Percentiles rank a stretch among this genome's conserved stretches.
These are phyloP conservation scores for Suhomyces sp. DNA, from an alignment of 805 yeast genomes.

Conservation along the genomic window DNA sequence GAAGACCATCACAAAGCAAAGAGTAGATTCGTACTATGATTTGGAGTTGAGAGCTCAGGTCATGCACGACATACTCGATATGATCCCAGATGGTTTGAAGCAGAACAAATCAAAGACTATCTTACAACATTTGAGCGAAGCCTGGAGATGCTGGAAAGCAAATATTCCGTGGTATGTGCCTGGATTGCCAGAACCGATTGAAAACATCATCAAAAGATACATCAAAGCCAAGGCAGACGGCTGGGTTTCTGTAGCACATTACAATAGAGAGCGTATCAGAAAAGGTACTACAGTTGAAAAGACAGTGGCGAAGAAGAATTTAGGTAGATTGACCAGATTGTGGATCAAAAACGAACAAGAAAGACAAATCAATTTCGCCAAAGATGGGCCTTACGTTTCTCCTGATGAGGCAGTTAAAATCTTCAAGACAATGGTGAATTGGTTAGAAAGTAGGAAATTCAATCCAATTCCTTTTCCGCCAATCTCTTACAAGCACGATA, in stretches of 20 bases:
- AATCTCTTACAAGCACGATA: slow-evolving; percentile 85
- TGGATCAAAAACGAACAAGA: slow-evolving; percentile 94
- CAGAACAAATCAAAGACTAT: slow-evolving; percentile 84
- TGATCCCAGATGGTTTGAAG: slow-evolving; percentile 93
- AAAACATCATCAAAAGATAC: slow-evolving; percentile 80
- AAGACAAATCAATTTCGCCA: slow-evolving; percentile 72
- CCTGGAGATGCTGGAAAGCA: slow-evolving; percentile 99
- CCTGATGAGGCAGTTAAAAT: slow-evolving; percentile 87
- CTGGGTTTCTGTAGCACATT: slow-evolving; percentile 92
- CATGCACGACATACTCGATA: slow-evolving; percentile 91
- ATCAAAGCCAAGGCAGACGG: slow-evolving; percentile 95
- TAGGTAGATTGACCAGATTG: slow-evolving; percentile 85
- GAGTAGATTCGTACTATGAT: slow-evolving; percentile 93
- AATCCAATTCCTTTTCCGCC: slow-evolving; percentile 94
- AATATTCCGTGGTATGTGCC: slow-evolving; percentile 98
- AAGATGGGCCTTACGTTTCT: slow-evolving; percentile 81
- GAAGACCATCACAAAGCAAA: slow-evolving; percentile 90
- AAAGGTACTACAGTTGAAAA: slow-evolving; percentile 93
- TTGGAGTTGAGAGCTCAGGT: slow-evolving; percentile 90
- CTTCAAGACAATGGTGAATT: slow-evolving; percentile 82
- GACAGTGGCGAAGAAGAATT: slow-evolving; percentile 87
- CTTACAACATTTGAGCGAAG: slow-evolving; percentile 91
- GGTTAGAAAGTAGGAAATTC: slow-evolving; percentile 84
- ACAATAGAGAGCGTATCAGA: slow-evolving; percentile 82
- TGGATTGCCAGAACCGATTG: slow-evolving; percentile 90